Conservation (phyloP, 495 filamentous ascomycete genomes). For the Neurospora terricola region DNA sequence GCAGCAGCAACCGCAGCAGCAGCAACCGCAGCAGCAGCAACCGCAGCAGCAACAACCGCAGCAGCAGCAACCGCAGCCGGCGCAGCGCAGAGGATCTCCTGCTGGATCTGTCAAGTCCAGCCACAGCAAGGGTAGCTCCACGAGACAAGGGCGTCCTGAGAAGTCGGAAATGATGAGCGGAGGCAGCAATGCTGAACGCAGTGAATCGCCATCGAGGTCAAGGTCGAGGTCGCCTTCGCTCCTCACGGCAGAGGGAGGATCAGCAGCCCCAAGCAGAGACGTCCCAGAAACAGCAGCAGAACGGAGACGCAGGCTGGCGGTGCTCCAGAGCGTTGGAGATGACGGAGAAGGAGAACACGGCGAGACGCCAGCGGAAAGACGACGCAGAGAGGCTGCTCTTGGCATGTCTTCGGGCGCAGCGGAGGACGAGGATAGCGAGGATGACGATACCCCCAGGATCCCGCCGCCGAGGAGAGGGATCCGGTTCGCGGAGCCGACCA, state of each 20-base stretch:
- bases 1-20: slow-evolving; percentile 4
- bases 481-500: slow-evolving; percentile 35
- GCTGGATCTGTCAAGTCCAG: not conserved
- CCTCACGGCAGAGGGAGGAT: slow-evolving; percentile 2
- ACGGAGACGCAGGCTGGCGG: slow-evolving; percentile 32
- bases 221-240: not conserved
- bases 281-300: slow-evolving; percentile 30
- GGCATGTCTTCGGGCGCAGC: slow-evolving; percentile 47
- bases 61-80: slow-evolving; percentile 2
- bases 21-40: slow-evolving; percentile 13
- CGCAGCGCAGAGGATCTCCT: not conserved
- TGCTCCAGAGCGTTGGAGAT: slow-evolving; percentile 19
- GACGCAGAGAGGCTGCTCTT: slow-evolving; percentile 76
- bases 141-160: not conserved
- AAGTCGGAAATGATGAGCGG: slow-evolving; percentile 8
- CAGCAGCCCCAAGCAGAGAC: slow-evolving; percentile 13
- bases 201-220: slow-evolving; percentile 8
- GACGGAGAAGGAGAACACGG: slow-evolving; percentile 34
- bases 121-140: not conserved
- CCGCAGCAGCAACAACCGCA: slow-evolving; percentile 7
- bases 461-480: slow-evolving; percentile 33
- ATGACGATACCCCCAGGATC: slow-evolving; percentile 46
- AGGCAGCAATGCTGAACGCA: slow-evolving; percentile 11
- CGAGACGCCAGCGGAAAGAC: slow-evolving; percentile 76
- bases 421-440: slow-evolving; percentile 50